Base-by-base conservation (phyloP, 2,329 filamentous ascomycete species). In the Colletotrichum falcatum region DNA sequence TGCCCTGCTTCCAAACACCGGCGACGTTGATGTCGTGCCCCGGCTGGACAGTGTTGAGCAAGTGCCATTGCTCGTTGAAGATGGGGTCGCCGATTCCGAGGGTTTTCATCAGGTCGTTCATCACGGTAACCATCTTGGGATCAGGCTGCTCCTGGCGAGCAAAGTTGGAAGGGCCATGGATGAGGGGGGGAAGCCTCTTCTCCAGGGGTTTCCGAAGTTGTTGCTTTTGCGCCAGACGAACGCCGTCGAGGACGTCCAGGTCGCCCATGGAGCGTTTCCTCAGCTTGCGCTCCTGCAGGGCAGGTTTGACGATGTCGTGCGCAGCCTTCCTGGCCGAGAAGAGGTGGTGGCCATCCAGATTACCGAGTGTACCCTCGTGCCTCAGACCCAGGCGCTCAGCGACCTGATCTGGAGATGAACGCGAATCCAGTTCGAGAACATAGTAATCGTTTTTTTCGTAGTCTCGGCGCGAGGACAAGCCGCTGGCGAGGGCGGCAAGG, bases 21-120 rank as follows among this genome's bases (percentile, higher is more conserved):
- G 94, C 97, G n/a, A 98, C 94, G 77, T 99, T 99, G 77, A 99
- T 88, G 79, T 99, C 96, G 81, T 98, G 93, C 7, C 95, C 95
- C 0, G 90, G 79, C 75, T 97, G 90, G 7, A 92, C 79, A 0
- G 92, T 86, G 79, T 99, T 99, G 83, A 92, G 91, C 56, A 99
- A 84, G 86, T 99, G 96, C 96, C 96, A 99, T 81, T 99, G 96
- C 66, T 97, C 92, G 51, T 88, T 86, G 81, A 98, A 99, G 62
- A 97, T 97, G 23, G 96, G 96, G 77, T 99, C 96, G 39, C 84
- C 81, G 73, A 99, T 98, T 18, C 86, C 85, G n/a, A 99, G 85
- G 2, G 85, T 83, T 61, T 85, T 81, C 74, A 90, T 90, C 56
- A 97, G 83, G 6, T 86, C 81, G 59, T 87, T 80, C 74, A 92